Evolutionary conservation across 2,329 filamentous ascomycete genomes (phyloP).

Genomic region (Xylaria sp.): DNA sequence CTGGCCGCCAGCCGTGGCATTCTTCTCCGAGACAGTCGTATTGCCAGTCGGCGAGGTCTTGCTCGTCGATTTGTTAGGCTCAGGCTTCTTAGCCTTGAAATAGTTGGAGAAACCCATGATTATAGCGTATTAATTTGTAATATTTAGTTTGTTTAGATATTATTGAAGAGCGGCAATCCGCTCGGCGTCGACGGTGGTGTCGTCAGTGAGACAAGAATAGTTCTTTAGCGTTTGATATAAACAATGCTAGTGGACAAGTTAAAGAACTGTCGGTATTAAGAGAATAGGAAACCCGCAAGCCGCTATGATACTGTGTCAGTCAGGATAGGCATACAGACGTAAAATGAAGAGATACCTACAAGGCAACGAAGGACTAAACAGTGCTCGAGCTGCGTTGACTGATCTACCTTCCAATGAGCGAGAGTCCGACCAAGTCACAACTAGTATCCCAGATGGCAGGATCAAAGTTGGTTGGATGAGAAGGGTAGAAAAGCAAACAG

Average conservation of each 20-base stretch:
- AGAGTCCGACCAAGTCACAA: slow-evolving; percentile 21
- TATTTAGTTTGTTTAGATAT: slow-evolving; percentile 10
- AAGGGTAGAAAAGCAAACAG: slow-evolving; percentile 14
- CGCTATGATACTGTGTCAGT: not conserved
- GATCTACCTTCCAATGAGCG: slow-evolving; percentile 25
- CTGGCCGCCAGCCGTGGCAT: slow-evolving; percentile 45
- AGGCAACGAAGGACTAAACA: slow-evolving; percentile 19
- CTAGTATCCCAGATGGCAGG: not conserved
- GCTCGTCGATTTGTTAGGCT: slow-evolving; percentile 43
- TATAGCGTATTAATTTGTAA: slow-evolving; percentile 22
- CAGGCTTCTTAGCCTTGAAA: slow-evolving; percentile 67
- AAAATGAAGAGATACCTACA: slow-evolving; percentile 10
- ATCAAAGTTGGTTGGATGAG: slow-evolving; percentile 10
- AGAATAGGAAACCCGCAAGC: not conserved
- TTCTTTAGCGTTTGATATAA: not conserved
- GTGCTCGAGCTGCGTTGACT: slow-evolving; percentile 14
- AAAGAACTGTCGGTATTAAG: not conserved
- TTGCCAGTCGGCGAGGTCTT: slow-evolving; percentile 43
- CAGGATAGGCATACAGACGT: not conserved
- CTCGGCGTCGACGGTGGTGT: slow-evolving; percentile 19
- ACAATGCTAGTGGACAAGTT: slow-evolving; percentile 1
- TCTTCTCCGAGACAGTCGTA: slow-evolving; percentile 53
- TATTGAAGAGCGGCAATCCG: slow-evolving; percentile 27
- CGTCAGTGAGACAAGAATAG: slow-evolving; percentile 5
- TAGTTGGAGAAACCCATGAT: slow-evolving; percentile 71